These are phyloP conservation scores for Sapria himalayana DNA, from an alignment of 345 rosid species.

Conservation along the genomic window DNA sequence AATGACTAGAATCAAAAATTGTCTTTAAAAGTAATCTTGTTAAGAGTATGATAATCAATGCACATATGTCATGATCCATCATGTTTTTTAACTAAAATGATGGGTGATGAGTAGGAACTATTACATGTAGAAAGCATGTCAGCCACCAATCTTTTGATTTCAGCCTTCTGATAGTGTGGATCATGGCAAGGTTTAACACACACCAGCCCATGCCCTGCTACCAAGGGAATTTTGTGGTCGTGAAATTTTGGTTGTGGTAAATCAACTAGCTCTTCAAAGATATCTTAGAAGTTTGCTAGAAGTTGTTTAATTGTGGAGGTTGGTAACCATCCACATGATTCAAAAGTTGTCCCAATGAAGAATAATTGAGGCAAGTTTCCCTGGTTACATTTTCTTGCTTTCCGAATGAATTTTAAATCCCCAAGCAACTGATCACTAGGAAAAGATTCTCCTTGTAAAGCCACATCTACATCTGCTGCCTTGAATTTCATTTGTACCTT, in stretches of 20 bases:
- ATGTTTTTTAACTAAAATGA: neutral
- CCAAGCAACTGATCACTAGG: no score
- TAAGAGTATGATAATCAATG: neutral
- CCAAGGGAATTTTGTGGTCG: conserved; percentile 2
- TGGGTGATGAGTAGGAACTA: neutral
- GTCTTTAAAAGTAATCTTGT: neutral
- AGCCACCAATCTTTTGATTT: neutral
- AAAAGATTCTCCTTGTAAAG: neutral
- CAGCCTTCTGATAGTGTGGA: neutral
- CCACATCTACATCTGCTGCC: neutral
- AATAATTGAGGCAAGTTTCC: neutral
- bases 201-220: neutral
- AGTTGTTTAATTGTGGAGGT: neutral
- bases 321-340: neutral
- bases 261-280: neutral
- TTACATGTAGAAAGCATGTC: conserved; percentile 2
- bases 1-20: neutral
- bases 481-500: neutral
- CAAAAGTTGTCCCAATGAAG: neutral
- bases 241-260: neutral
- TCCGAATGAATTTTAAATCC: no score
- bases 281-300: neutral
- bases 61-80: no score
- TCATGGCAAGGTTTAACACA: neutral
- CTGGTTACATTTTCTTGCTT: neutral